These are phyloP conservation scores for Nannochloris sp. DNA, from an alignment of 139 green algal species.

Conservation along the genomic window DNA sequence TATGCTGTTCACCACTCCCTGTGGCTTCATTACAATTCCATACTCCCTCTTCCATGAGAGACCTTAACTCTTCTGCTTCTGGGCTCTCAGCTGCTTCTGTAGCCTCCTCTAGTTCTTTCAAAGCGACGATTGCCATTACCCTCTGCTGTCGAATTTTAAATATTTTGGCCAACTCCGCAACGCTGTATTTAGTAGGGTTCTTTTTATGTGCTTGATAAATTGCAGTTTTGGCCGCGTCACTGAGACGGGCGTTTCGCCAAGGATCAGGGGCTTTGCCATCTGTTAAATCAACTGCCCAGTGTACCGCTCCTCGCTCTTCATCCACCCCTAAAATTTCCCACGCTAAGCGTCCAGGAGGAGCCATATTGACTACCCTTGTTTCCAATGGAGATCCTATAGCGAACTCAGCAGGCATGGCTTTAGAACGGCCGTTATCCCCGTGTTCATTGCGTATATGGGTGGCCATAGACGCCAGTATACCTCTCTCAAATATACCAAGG, in stretches of 20 bases:
- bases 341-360: slow-evolving; percentile 19
- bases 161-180: slow-evolving; percentile 18
- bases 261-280: slow-evolving; percentile 21
- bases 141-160: slow-evolving; percentile 51
- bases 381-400: not conserved
- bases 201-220: slow-evolving; percentile 14
- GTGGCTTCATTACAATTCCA: slow-evolving; percentile 12
- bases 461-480: not conserved
- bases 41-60: slow-evolving; percentile 16
- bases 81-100: not conserved
- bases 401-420: not conserved
- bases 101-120: slow-evolving; percentile 33
- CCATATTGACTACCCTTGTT: slow-evolving; percentile 14
- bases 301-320: slow-evolving; percentile 8
- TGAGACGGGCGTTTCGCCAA: slow-evolving; percentile 23
- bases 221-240: not conserved
- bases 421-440: not conserved
- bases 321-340: slow-evolving; percentile 29
- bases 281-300: slow-evolving; percentile 27
- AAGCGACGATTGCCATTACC: slow-evolving; percentile 50
- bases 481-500: not conserved
- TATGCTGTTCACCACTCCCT: slow-evolving; percentile 40
- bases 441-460: not conserved
- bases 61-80: not conserved
- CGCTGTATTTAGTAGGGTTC: slow-evolving; percentile 11